These are phyloP conservation scores for Nakazawaea ishiwadae DNA, from an alignment of 805 yeast genomes.

Conservation along the genomic window DNA sequence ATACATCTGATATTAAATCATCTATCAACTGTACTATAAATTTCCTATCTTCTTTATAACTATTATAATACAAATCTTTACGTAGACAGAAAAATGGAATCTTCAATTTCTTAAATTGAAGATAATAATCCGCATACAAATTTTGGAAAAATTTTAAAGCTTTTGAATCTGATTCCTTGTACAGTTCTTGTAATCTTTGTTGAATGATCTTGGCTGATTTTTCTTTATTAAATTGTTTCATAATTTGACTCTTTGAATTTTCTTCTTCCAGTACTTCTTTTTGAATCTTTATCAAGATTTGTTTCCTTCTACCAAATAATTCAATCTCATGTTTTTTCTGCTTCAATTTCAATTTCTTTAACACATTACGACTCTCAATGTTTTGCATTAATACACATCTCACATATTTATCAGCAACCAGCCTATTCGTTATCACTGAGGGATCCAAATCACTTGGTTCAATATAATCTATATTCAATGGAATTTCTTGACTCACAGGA, in stretches of 20 bases:
- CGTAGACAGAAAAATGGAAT: slow-evolving; percentile 13
- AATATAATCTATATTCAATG: slow-evolving; percentile 2
- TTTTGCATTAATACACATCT: slow-evolving; percentile 2
- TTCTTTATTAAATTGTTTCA: neutral
- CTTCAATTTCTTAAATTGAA: slow-evolving; percentile 6
- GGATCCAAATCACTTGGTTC: slow-evolving; percentile 1
- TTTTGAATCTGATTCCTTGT: neutral
- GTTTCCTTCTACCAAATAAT: neutral
- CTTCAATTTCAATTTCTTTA: neutral
- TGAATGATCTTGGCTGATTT: slow-evolving; percentile 1
- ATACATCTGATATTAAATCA: slow-evolving; percentile 4
- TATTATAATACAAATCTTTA: slow-evolving; percentile 6
- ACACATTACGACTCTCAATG: neutral
- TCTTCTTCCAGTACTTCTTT: slow-evolving; percentile 1
- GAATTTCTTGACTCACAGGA: slow-evolving; percentile 2
- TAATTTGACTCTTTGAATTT: neutral
- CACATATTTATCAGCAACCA: slow-evolving; percentile 1
- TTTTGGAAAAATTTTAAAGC: slow-evolving; percentile 1
- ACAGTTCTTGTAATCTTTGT: slow-evolving; percentile 1
- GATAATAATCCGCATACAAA: slow-evolving; percentile 7
- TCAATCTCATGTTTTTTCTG: slow-evolving; percentile 4
- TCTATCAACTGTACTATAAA: slow-evolving; percentile 8
- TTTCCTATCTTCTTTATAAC: slow-evolving; percentile 10
- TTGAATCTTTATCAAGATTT: neutral
- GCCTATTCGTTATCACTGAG: neutral